Base-by-base conservation (phyloP, 2,329 filamentous ascomycete species). In the Cytospora piceicola region DNA sequence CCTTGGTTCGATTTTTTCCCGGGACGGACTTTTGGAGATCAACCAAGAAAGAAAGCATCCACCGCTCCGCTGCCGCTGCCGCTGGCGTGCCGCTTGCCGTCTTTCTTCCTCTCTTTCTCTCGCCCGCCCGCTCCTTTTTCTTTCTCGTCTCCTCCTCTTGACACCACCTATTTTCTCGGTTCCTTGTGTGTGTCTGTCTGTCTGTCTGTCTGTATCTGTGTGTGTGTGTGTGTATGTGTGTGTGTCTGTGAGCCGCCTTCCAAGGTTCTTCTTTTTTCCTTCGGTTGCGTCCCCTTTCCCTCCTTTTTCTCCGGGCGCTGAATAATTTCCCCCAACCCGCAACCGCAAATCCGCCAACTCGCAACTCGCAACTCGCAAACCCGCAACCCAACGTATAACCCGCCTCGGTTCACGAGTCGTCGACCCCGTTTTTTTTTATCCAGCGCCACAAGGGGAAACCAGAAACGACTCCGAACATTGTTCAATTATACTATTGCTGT, bases 1-100 rank as follows among this genome's bases (percentile, higher is more conserved):
- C 58, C 51, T 62, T 65, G 51, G 30, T 1, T 58, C 49, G 58
- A 65, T 65, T 65, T 65, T 61, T 61, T 60, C 58, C 53, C 61
- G 61, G 61, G 61, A 63, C 61, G 61, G 53, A 57, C 53, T 63
- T 63, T 63, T n/a, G n/a, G n/a, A n/a, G n/a, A n/a, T n/a, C n/a
- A n/a, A 63, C 57, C 61, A 57, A 63, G 53, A 39, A 53, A 36
- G 61, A 63, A 15, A 11, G 61, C 61, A 63, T 63, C 61, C 61
- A 63, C 61, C 61, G 61, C 61, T 63, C 61, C 53, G 60, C 60
- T 63, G 52, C 61, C 53, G 60, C 60, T 63, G 52, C 61, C 61
- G 51, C 61, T 63, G 39, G 36, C 34, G 36, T 63, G 53, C 61
- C 61, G 61, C 53, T 51, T 51, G 56, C 39, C 39, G 39, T 17